Evolutionary conservation across 768 basidiomycete genomes (phyloP).

Genomic region (Trametes elegans): DNA sequence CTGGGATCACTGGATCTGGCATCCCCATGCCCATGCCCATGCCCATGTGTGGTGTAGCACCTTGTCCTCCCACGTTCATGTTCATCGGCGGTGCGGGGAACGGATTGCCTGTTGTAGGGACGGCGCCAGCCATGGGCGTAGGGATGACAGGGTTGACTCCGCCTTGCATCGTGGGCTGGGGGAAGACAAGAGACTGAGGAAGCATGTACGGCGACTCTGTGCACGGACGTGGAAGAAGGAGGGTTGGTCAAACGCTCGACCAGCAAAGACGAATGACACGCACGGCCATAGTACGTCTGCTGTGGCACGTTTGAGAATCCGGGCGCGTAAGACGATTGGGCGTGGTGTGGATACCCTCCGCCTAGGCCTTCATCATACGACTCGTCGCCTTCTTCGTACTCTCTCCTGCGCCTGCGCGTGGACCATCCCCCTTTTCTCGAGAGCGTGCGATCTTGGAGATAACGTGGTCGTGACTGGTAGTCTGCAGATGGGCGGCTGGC

Average conservation of each 20-base stretch:
- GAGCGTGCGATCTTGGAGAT: not conserved
- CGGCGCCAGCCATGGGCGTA: constrained; percentile 3
- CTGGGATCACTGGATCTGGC: constrained; percentile 13
- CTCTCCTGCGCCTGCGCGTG: not conserved
- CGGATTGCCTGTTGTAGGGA: constrained; percentile 12
- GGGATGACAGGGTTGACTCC: constrained; percentile 12
- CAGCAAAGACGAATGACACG: not conserved
- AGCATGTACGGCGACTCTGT: constrained; percentile 1
- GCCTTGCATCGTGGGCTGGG: constrained; percentile 3
- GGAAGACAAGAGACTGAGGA: not conserved
- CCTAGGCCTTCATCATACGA: not conserved
- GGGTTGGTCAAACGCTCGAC: not conserved
- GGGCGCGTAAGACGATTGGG: constrained; percentile 3
- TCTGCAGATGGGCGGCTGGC: constrained; percentile 8
- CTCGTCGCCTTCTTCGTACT: not conserved
- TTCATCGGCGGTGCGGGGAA: constrained; percentile 11
- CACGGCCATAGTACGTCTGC: not conserved
- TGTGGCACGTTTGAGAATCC: not conserved
- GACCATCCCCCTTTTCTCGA: constrained; percentile 7
- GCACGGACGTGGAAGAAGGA: not conserved
- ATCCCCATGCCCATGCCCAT: not conserved
- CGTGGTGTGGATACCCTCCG: not conserved
- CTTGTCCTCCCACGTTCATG: constrained; percentile 1
- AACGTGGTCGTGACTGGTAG: not conserved
- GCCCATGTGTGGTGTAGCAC: too few species aligned